Conservation (phyloP, 2,329 filamentous ascomycete genomes). For the Lasiodiplodia hormozganensis region DNA sequence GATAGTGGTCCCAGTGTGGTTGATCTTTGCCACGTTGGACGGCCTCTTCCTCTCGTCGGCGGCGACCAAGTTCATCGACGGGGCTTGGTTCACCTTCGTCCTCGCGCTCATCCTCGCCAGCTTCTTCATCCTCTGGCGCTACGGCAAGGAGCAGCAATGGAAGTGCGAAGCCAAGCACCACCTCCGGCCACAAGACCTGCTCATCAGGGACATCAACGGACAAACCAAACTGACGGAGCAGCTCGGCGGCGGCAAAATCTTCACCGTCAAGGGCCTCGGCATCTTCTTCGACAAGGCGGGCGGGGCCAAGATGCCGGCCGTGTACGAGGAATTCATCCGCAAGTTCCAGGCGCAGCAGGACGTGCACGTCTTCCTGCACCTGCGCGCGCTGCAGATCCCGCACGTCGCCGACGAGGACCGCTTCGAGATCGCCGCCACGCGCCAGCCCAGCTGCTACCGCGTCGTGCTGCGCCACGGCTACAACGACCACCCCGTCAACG, state of each 20-base stretch:
- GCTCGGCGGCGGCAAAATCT: slow-evolving; percentile 50
- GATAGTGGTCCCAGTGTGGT: slow-evolving; percentile 67
- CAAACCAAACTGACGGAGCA: slow-evolving; percentile 45
- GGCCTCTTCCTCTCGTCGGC: slow-evolving; percentile 73
- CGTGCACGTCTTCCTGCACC: slow-evolving; percentile 76
- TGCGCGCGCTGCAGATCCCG: slow-evolving; percentile 68
- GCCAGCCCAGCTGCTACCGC: slow-evolving; percentile 69
- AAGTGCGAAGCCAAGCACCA: slow-evolving; percentile 69
- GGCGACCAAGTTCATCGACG: slow-evolving; percentile 74
- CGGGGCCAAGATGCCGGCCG: slow-evolving; percentile 68
- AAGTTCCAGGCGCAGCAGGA: slow-evolving; percentile 73
- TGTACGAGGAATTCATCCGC: slow-evolving; percentile 74
- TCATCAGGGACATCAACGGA: slow-evolving; percentile 47
- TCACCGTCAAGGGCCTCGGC: slow-evolving; percentile 61
- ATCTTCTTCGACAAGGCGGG: slow-evolving; percentile 83
- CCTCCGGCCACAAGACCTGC: slow-evolving; percentile 55
- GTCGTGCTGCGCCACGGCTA: slow-evolving; percentile 75
- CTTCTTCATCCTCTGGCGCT: slow-evolving; percentile 78
- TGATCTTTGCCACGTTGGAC: slow-evolving; percentile 72
- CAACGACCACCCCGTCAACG: slow-evolving; percentile 72
- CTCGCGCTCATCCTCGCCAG: slow-evolving; percentile 67
- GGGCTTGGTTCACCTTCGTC: slow-evolving; percentile 78
- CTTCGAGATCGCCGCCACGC: slow-evolving; percentile 53
- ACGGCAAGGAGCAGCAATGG: slow-evolving; percentile 83
- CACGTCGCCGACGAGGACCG: slow-evolving; percentile 50